Percentiles rank a stretch among this genome's conserved stretches.
phyloP scores from a whole-genome alignment of 1,139 yeast species.

The Magnusiomyces suaveolens region DNA sequence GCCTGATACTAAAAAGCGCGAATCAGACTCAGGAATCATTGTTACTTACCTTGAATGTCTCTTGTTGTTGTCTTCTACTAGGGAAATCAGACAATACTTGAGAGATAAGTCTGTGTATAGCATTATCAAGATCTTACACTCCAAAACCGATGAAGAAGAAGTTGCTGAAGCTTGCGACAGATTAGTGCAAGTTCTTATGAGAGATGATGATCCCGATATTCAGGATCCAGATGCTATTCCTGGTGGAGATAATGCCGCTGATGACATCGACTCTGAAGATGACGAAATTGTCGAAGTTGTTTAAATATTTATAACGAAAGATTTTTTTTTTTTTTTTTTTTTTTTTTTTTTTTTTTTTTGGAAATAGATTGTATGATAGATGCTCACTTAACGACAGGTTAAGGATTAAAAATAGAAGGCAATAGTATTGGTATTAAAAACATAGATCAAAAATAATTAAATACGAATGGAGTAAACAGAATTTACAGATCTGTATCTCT shows the following conservation, averaged over 20 bases:
- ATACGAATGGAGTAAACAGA: too few relatives aligned
- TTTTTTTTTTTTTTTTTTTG: too few relatives aligned
- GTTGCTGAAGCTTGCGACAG: slow-evolving; percentile 44
- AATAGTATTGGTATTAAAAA: too few relatives aligned
- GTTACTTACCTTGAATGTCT: slow-evolving; percentile 64
- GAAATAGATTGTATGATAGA: too few relatives aligned
- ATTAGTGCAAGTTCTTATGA: slow-evolving; percentile 75
- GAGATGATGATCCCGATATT: slow-evolving; percentile 67
- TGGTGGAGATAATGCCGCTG: neutral
- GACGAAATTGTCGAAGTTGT: slow-evolving; percentile 24
- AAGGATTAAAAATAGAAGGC: too few relatives aligned
- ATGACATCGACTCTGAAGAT: slow-evolving; percentile 28
- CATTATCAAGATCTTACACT: slow-evolving; percentile 73
- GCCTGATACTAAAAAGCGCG: slow-evolving; percentile 69
- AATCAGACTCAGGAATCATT: slow-evolving; percentile 55
- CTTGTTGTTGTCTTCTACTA: slow-evolving; percentile 66
- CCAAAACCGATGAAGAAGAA: slow-evolving; percentile 52
- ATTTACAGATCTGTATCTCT: too few relatives aligned
- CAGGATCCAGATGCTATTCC: slow-evolving; percentile 47
- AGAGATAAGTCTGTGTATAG: slow-evolving; percentile 77
- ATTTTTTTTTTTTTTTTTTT: too few relatives aligned
- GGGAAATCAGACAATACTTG: slow-evolving; percentile 59
- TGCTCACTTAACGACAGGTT: too few relatives aligned
- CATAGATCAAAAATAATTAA: too few relatives aligned
- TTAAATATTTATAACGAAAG: too few relatives aligned